phyloP scores from a whole-genome alignment of 2,329 filamentous ascomycete species.

The Drechslerella coelobrocha region DNA sequence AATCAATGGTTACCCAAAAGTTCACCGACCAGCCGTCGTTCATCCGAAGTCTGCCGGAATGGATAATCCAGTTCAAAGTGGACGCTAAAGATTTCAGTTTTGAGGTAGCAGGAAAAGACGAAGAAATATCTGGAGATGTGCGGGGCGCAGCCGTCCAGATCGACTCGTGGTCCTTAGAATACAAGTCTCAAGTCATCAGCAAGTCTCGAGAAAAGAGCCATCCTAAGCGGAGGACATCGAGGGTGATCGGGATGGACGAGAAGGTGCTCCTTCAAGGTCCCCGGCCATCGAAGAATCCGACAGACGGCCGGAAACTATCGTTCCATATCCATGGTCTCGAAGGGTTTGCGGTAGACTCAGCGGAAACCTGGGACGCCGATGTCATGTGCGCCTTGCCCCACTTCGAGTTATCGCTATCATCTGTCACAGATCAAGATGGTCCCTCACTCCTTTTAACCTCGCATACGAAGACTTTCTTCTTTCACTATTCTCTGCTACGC shows the following conservation, averaged over 20 bases:
- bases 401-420: slow-evolving; percentile 85
- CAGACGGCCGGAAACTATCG: slow-evolving; percentile 81
- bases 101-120: slow-evolving; percentile 87
- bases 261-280: slow-evolving; percentile 59
- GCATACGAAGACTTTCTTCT: slow-evolving; percentile 75
- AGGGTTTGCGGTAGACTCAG: slow-evolving; percentile 85
- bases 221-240: slow-evolving; percentile 70
- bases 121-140: slow-evolving; percentile 79
- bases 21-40: slow-evolving; percentile 68
- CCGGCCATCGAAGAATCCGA: slow-evolving; percentile 59
- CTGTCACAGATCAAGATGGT: slow-evolving; percentile 83
- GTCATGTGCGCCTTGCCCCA: slow-evolving; percentile 85
- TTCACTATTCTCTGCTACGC: slow-evolving; percentile 91
- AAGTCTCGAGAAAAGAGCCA: slow-evolving; percentile 64
- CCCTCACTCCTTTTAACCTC: slow-evolving; percentile 87
- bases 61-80: slow-evolving; percentile 82
- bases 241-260: slow-evolving; percentile 59
- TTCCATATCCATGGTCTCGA: slow-evolving; percentile 84
- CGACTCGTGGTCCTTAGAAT: slow-evolving; percentile 86
- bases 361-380: slow-evolving; percentile 82
- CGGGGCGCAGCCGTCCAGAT: slow-evolving; percentile 85
- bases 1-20: slow-evolving; percentile 63
- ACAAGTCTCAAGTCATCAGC: slow-evolving; percentile 80
- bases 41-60: slow-evolving; percentile 77
- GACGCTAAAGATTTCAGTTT: slow-evolving; percentile 88